Evolutionary conservation across 106 monocot species (phyloP), one percentile per base, ranked within the genome.

Genomic region (Hemerocallis citrina): DNA sequence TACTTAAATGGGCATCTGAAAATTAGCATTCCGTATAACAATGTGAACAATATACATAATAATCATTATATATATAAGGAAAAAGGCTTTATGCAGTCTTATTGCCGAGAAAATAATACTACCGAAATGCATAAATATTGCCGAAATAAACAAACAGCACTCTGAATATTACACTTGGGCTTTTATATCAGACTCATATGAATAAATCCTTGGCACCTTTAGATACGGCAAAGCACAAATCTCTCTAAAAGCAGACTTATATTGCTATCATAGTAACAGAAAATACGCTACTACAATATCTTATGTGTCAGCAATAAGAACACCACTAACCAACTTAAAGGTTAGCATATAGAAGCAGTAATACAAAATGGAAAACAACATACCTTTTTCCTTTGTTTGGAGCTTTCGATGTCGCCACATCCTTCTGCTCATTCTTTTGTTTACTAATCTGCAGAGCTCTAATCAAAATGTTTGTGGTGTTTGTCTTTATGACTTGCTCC

Each of bases 401-500:
- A 54, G 68, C 32, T 50, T 68, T 77, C 37, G 61, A 0, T n/a
- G 15, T 38, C 33, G 24, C 15, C 29, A n/a, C 60, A 59, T 77
- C 77, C 20, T 75, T 72, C 16, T 28, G 13, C 44, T 76, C 81
- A 63, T 22, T 63, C 59, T 68, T 80, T 31, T 71, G 71, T 63
- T 80, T 68, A 55, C 39, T 76, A 23, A 73, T 59, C 62, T 81
- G 72, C 14, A 81, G 73, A 57, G 81, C 58, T 69, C 76, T 76
- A 45, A 81, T 81, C 56, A 81, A 62, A 65, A 81, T 81, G 34
- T 81, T 77, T 28, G 67, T 76, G 15, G 76, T 36, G 32, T 77
- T 71, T 56, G 81, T 81, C 27, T 81, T 76, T 19, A 81, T 74
- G 56, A 77, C 25, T 64, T 82, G 77, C 8, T 70, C 77, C 55